These are phyloP conservation scores for Tulasnella sp. DNA, from an alignment of 768 basidiomycete genomes.

Conservation along the genomic window DNA sequence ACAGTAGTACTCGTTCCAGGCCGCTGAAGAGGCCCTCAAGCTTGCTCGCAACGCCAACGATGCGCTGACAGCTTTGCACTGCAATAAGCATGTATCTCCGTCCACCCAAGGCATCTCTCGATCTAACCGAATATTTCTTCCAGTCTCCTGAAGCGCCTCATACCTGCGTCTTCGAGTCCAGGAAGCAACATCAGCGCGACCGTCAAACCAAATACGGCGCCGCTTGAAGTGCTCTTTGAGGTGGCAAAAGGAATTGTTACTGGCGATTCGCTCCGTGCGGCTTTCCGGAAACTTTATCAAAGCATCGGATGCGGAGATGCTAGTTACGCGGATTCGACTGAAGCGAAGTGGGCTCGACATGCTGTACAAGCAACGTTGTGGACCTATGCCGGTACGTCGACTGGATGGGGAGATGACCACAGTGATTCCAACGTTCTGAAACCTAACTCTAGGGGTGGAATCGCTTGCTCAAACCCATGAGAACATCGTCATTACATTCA, in stretches of 20 bases:
- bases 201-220: constrained; percentile 70
- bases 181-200: constrained; percentile 34
- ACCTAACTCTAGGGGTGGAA: constrained; percentile 54
- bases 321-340: constrained; percentile 34
- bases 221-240: constrained; percentile 72
- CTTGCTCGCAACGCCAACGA: constrained; percentile 73
- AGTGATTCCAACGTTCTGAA: background rate
- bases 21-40: constrained; percentile 70
- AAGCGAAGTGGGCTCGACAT: constrained; percentile 64
- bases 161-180: constrained; percentile 39
- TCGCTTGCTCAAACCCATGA: constrained; percentile 64
- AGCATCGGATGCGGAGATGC: constrained; percentile 29
- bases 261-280: constrained; percentile 25
- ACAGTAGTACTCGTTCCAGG: constrained; percentile 45
- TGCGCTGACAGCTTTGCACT: constrained; percentile 68
- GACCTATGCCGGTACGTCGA: constrained; percentile 57
- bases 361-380: constrained; percentile 71
- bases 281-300: constrained; percentile 29
- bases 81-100: constrained; percentile 55
- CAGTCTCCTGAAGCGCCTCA: constrained; percentile 71
- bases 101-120: background rate
- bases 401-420: too few relatives aligned
- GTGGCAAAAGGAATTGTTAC: constrained; percentile 65
- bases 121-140: background rate
- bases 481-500: constrained; percentile 64